Evolutionary conservation across 768 basidiomycete genomes (phyloP).

Genomic region (Boletus tylopilopsis): DNA sequence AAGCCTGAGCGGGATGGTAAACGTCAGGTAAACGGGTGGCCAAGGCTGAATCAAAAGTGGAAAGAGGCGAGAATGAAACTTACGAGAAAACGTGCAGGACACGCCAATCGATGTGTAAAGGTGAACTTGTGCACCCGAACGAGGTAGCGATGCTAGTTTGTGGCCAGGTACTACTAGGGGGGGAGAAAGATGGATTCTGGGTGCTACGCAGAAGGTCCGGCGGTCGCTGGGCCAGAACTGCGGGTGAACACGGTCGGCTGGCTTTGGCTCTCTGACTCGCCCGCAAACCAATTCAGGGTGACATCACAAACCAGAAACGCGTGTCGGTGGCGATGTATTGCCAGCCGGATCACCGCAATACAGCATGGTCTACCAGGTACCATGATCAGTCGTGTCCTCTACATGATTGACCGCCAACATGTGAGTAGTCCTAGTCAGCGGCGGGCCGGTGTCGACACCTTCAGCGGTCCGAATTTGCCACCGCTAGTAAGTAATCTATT

Average conservation of each 20-base stretch:
- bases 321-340: slow-evolving; percentile 23
- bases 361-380: slow-evolving; percentile 6
- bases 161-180: slow-evolving; percentile 4
- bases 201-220: slow-evolving; percentile 13
- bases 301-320: slow-evolving; percentile 25
- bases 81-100: slow-evolving; percentile 32
- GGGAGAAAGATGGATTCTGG: slow-evolving; percentile 1
- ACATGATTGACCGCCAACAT: too few relatives aligned
- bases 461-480: too few relatives aligned
- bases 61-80: slow-evolving; percentile 24
- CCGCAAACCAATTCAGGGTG: slow-evolving; percentile 17
- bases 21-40: slow-evolving; percentile 39
- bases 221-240: slow-evolving; percentile 13
- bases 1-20: slow-evolving; percentile 29
- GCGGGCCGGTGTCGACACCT: too few relatives aligned
- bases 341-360: slow-evolving; percentile 8
- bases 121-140: slow-evolving; percentile 6
- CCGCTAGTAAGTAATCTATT: too few relatives aligned
- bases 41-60: slow-evolving; percentile 27
- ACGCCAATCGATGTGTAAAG: slow-evolving; percentile 23
- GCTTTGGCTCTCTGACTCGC: not conserved
- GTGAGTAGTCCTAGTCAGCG: too few relatives aligned
- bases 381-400: not conserved
- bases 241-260: slow-evolving; percentile 5
- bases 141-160: slow-evolving; percentile 11